Percentiles rank a stretch among this genome's conserved stretches.
Conservation (phyloP, 495 filamentous ascomycete species). For the Podospora pseudocomata region DNA sequence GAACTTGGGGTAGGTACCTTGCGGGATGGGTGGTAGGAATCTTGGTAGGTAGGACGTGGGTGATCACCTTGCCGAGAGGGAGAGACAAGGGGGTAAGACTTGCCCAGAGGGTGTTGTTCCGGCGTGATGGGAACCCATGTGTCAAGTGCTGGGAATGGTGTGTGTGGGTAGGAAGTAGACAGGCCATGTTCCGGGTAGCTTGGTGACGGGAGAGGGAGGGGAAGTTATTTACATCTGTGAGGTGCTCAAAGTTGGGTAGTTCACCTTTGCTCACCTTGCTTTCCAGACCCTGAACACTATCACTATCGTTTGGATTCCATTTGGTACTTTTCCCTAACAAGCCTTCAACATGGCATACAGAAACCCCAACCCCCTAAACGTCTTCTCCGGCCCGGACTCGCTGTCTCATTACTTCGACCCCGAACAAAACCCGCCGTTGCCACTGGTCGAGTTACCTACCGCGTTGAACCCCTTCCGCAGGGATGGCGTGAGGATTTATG, state of each 20-base stretch:
- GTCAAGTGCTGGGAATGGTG: not conserved
- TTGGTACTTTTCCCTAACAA: not conserved
- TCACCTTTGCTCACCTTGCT: not conserved
- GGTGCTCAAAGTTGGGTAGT: not conserved
- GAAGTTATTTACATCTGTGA: not conserved
- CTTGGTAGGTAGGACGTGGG: not conserved
- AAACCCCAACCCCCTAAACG: slow-evolving; percentile 45
- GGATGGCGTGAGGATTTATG: slow-evolving; percentile 60
- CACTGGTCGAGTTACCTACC: slow-evolving; percentile 57
- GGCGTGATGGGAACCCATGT: not conserved
- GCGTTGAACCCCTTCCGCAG: slow-evolving; percentile 52
- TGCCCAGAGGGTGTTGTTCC: not conserved
- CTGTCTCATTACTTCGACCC: slow-evolving; percentile 57
- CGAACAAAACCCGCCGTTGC: slow-evolving; percentile 52
- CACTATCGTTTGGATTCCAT: not conserved
- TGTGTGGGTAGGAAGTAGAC: not conserved
- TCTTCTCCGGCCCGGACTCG: slow-evolving; percentile 53
- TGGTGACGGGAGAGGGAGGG: not conserved
- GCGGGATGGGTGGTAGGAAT: not conserved
- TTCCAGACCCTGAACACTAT: no score
- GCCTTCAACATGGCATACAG: not conserved
- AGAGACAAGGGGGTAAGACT: no score
- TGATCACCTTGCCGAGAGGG: not conserved
- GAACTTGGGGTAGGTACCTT: not conserved
- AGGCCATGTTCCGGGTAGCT: not conserved